These are phyloP conservation scores for Gossypium armourianum DNA, from an alignment of 441 rosid genomes.

Conservation along the genomic window DNA sequence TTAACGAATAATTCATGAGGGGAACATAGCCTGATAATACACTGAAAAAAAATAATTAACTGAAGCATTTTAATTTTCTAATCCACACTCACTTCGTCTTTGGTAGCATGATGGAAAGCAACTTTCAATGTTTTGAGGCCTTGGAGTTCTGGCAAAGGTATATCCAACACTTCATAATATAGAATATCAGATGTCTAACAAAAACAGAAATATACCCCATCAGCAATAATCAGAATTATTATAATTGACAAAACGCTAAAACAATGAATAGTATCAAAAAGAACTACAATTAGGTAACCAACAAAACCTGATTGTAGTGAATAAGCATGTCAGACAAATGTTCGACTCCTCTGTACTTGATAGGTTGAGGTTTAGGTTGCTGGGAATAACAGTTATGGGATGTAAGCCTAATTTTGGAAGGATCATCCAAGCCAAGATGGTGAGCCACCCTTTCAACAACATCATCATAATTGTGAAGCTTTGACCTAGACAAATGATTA, in stretches of 20 bases:
- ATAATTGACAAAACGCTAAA: background rate
- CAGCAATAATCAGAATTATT: slow-evolving; percentile 11
- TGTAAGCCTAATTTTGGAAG: slow-evolving; percentile 63
- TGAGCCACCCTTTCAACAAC: slow-evolving; percentile 56
- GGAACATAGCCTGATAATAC: slow-evolving; percentile 12
- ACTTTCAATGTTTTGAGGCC: slow-evolving; percentile 61
- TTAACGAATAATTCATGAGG: slow-evolving; percentile 16
- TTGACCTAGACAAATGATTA: slow-evolving; percentile 37
- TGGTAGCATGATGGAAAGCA: slow-evolving; percentile 59
- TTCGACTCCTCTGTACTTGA: slow-evolving; percentile 55
- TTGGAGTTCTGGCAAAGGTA: slow-evolving; percentile 67
- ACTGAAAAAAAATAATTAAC: slow-evolving; percentile 13
- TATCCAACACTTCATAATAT: slow-evolving; percentile 63
- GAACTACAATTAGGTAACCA: slow-evolving; percentile 7
- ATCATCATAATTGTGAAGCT: slow-evolving; percentile 59
- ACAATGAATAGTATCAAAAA: slow-evolving; percentile 14
- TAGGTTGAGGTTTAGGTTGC: slow-evolving; percentile 72
- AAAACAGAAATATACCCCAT: slow-evolving; percentile 8
- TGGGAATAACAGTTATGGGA: slow-evolving; percentile 69
- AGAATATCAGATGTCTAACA: slow-evolving; percentile 55
- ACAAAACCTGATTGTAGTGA: slow-evolving; percentile 60
- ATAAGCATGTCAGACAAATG: slow-evolving; percentile 59
- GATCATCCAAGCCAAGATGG: slow-evolving; percentile 50
- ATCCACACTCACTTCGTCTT: slow-evolving; percentile 50
- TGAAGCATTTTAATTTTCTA: slow-evolving; percentile 8